Base-by-base conservation (phyloP, 352 stramenopile genomes). In the Phytopythium chamaehyphon region DNA sequence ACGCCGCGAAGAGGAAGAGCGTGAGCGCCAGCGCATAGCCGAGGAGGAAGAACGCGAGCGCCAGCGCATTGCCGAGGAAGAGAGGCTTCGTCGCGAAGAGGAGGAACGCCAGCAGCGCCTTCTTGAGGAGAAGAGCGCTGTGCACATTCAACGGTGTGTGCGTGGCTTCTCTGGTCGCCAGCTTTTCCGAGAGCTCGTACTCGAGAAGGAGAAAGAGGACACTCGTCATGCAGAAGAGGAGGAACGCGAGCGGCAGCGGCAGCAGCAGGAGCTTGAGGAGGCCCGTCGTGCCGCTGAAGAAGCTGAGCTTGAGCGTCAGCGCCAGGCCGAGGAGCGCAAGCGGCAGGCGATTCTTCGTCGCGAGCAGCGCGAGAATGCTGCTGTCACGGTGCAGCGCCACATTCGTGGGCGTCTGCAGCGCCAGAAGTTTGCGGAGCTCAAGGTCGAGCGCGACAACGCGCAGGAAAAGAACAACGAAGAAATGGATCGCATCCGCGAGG, bases 381-480 rank as follows among this genome's bases (percentile, higher is more conserved):
- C 58, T 35, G 54, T 46, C 2, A 18, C 12, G 22, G 61, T 82
- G 10, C 71, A 82, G 43, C 61, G 73, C 11, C 19, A 66, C 19
- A 47, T 68, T 18, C 71, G 71, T 37, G 71, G 71, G 15, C 68
- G 73, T 0, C 61, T 84, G 24, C 64, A 61, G 42, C 64, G 73
- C 6, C 73, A 80, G 31, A 56, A 83, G 42, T 85, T 87, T 47
- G 76, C 66, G 0, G 66, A 59, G 35, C 70, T 92, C 22, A 66
- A 71, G 49, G 24, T 88, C 6, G 70, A 87, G 42, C 69, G 68
- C 23, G 59, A 65, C 11, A 38, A 66, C 24, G 48, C 59, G 3
- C n/a, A n/a, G n/a, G 42, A 66, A 14, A 45, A 45, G 18, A 47
- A 60, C 39, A 45, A 61, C 36, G 59, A 58, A 6, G 73, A 84